Base-by-base conservation (phyloP, 2,329 filamentous ascomycete species). In the Neonectria neomacrospora region DNA sequence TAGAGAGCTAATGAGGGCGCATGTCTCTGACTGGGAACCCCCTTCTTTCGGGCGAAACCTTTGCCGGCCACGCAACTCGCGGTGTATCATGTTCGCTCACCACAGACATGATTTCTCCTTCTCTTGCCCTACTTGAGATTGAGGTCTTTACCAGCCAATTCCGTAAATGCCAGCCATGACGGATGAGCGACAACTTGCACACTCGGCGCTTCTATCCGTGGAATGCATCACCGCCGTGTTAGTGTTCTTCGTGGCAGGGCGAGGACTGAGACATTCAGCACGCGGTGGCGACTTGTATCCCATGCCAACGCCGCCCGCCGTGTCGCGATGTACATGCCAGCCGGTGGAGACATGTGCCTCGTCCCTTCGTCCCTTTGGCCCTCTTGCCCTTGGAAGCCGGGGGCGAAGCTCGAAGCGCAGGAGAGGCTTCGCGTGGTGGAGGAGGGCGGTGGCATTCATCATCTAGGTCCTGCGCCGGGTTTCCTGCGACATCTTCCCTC, bases 261-360 rank as follows among this genome's bases (percentile, higher is more conserved):
- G 50, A 28, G 39, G 30, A 41, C 32, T 60, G 60, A 63, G 60
- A 63, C 60, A 20, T 47, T 26, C 20, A 23, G 16, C 34, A 59
- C 60, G 39, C 61, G 61, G 16, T 34, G 39, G 41, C 22, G 39
- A 47, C 45, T 58, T n/a, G 41, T 30, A 55, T 60, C 57, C 47
- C 61, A 63, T 63, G 45, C 61, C 61, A 63, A 51, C 51, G 55
- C 16, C 39, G 37, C 12, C 51, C 26, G 18, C 51, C 51, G 44
- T 59, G 55, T 55, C 51, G 55, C 51, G 61, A 63, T 63, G 26
- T 48, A 45, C 61, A 63, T 63, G 51, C 61, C 61, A 63, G 34
- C 23, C 23, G 55, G 20, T 9, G 52, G 37, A 23, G 44, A 60
- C 37, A 41, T 39, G 11, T 37, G 34, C 48, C 22, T 32, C 11